These are phyloP conservation scores for Pholiota conissans DNA, from an alignment of 768 basidiomycete species.

Conservation along the genomic window DNA sequence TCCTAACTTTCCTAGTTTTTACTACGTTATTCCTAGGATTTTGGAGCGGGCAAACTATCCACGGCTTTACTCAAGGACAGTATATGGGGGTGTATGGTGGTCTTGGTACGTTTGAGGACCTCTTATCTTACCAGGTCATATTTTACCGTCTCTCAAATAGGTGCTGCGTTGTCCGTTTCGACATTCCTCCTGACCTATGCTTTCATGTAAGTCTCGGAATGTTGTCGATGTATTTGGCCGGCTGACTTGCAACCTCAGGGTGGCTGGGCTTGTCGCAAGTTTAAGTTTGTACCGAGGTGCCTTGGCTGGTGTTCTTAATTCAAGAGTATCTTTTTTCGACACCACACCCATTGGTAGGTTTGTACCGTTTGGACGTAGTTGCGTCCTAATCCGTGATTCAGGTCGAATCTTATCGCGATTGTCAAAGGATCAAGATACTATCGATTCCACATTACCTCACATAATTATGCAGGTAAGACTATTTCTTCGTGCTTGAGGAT, in stretches of 20 bases:
- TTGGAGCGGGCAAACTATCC: conserved; percentile 62
- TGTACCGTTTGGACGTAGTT: background rate
- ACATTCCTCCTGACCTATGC: conserved; percentile 48
- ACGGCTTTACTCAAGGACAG: conserved; percentile 54
- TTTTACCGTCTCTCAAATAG: conserved; percentile 21
- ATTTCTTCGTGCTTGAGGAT: too few relatives aligned
- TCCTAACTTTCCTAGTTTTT: conserved; percentile 39
- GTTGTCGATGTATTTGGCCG: background rate
- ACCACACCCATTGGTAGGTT: conserved; percentile 62
- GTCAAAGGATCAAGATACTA: conserved; percentile 61
- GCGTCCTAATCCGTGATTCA: conserved; percentile 20
- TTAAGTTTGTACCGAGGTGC: conserved; percentile 56
- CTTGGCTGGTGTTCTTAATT: conserved; percentile 54
- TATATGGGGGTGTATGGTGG: conserved; percentile 67
- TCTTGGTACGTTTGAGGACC: conserved; percentile 31
- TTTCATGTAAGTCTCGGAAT: conserved; percentile 42
- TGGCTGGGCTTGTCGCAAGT: conserved; percentile 40
- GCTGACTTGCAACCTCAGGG: conserved; percentile 20
- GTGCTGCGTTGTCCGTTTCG: conserved; percentile 50
- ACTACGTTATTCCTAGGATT: conserved; percentile 72
- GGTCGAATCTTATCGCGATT: conserved; percentile 58
- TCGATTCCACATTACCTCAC: conserved; percentile 51
- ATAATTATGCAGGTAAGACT: conserved; percentile 43
- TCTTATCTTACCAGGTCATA: background rate
- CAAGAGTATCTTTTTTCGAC: conserved; percentile 70